Percentiles rank a stretch among this genome's conserved stretches.
phyloP scores from a whole-genome alignment of 129 eudicot species.

The Deinandra increscens region DNA sequence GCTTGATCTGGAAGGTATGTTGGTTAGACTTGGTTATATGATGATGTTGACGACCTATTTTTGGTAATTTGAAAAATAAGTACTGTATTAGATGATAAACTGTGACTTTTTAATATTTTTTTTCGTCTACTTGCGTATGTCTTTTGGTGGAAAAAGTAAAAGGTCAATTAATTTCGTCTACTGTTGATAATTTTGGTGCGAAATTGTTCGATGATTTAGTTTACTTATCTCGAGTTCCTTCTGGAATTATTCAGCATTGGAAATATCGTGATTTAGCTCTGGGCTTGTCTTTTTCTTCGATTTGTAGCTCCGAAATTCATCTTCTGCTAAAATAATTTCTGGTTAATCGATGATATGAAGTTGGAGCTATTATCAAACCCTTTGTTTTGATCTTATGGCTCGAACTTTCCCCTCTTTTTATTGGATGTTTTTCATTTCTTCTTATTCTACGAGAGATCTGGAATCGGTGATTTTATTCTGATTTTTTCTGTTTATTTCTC shows the following conservation, averaged over 20 bases:
- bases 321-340: neutral
- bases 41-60: constrained; percentile 17
- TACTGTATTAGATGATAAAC: neutral
- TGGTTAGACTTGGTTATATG: neutral
- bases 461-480: constrained; percentile 2
- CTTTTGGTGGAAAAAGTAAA: constrained; percentile 27
- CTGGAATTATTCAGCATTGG: constrained; percentile 1
- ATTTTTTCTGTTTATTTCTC: neutral
- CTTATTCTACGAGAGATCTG: constrained; percentile 1
- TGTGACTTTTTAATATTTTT: constrained; percentile 19
- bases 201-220: constrained; percentile 14
- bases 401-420: neutral
- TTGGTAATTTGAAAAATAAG: neutral
- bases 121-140: constrained; percentile 25
- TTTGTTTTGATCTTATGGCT: neutral
- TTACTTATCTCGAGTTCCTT: neutral
- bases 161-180: constrained; percentile 17
- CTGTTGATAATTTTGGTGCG: constrained; percentile 18
- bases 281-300: neutral
- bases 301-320: constrained; percentile 19
- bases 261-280: neutral
- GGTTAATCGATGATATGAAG: neutral
- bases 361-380: constrained; percentile 3
- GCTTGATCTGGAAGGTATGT: constrained; percentile 21
- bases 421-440: neutral